Percentiles rank a stretch among this genome's conserved stretches.
Conservation (phyloP, 306 rosid species). For the Abrus pulchellus region DNA sequence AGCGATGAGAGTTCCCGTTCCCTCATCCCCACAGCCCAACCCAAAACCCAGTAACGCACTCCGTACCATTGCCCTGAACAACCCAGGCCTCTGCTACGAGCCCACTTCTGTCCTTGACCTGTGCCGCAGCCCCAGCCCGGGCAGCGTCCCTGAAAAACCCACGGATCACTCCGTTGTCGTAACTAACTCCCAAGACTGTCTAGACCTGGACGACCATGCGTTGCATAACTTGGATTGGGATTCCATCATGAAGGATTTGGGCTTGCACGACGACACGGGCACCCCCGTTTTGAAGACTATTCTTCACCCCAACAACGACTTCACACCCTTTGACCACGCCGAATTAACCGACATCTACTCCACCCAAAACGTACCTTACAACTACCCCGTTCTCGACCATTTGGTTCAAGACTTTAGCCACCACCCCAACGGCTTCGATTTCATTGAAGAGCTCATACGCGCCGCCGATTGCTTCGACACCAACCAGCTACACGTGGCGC, state of each 20-base stretch:
- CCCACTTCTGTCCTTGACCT: conserved; percentile 89
- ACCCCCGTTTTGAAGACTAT: conserved; percentile 46
- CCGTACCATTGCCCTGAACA: conserved; percentile 43
- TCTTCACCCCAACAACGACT: conserved; percentile 40
- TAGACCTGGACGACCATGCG: conserved; percentile 75
- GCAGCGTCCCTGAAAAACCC: conserved; percentile 48
- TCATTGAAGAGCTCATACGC: conserved; percentile 74
- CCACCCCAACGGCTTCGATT: conserved; percentile 56
- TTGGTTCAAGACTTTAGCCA: conserved; percentile 37
- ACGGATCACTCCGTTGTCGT: background rate
- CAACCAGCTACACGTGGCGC: conserved; percentile 67
- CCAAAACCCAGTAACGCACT: conserved; percentile 50
- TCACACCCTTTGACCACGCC: conserved; percentile 59
- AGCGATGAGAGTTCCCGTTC: conserved; percentile 82
- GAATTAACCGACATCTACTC: conserved; percentile 61
- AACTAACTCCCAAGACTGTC: conserved; percentile 44
- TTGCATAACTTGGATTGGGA: conserved; percentile 84
- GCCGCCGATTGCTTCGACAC: conserved; percentile 86
- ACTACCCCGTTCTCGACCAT: conserved; percentile 37
- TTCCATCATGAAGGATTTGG: conserved; percentile 78
- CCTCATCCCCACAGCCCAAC: conserved; percentile 54
- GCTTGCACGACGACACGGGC: conserved; percentile 67
- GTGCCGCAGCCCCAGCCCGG: conserved; percentile 79
- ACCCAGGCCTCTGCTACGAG: conserved; percentile 63
- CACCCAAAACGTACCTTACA: conserved; percentile 40